phyloP scores from a whole-genome alignment of 306 rosid genomes.

The Crotalaria pallida region DNA sequence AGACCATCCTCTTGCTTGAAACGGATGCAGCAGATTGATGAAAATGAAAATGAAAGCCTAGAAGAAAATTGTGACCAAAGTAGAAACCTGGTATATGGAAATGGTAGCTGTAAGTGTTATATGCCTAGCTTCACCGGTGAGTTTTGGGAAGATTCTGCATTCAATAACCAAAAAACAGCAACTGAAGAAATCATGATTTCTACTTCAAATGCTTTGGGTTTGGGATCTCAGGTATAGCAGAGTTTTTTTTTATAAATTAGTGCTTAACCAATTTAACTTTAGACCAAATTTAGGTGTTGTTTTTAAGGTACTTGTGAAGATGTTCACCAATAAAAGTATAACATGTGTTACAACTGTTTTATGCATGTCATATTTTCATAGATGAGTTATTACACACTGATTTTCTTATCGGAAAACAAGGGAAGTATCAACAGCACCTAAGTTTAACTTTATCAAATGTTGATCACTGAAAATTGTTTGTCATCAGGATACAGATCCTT shows the following conservation, averaged over 20 bases:
- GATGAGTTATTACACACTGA: no score
- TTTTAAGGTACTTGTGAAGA: no score
- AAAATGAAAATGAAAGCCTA: conserved; percentile 38
- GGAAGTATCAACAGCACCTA: no score
- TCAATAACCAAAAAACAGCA: conserved; percentile 43
- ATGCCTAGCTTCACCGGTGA: conserved; percentile 39
- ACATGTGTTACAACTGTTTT: no score
- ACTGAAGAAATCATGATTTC: conserved; percentile 47
- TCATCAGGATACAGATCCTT: conserved; percentile 37
- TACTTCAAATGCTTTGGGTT: conserved; percentile 44
- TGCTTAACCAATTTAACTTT: no score
- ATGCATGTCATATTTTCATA: no score
- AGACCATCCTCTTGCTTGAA: conserved; percentile 35
- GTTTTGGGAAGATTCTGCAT: conserved; percentile 51
- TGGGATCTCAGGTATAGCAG: conserved; percentile 50
- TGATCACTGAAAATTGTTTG: neutral
- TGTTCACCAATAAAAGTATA: no score
- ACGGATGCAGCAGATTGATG: conserved; percentile 53
- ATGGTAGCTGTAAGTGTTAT: conserved; percentile 24
- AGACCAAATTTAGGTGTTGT: no score
- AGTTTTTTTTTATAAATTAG: no score
- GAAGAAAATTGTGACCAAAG: conserved; percentile 28
- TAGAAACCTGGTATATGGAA: conserved; percentile 28
- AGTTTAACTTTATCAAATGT: neutral
- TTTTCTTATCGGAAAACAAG: no score